Base-by-base conservation (phyloP, 257 asterid genomes). In the Przewalskia tangutica region DNA sequence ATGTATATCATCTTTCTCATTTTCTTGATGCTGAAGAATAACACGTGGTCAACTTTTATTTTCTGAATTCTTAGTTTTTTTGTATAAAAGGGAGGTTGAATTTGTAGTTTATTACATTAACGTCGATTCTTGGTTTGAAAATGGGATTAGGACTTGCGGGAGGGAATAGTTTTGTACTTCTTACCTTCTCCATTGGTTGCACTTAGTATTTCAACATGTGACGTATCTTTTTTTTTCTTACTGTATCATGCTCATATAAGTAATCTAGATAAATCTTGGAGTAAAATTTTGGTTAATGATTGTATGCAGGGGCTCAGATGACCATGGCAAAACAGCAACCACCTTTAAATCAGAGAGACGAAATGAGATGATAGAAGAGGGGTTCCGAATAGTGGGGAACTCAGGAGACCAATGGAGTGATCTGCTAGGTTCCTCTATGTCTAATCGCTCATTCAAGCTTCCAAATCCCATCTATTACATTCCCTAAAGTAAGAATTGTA, bases 371-470 rank as follows among this genome's bases (percentile, higher is more conserved):
- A 86, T 86, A 32, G 87, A 86, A 67, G 88, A 90, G 51, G 98
- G 98, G n/a, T 92, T 90, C 55, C 82, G 90, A 16, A 89, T 94
- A 44, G 56, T 82, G 58, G 97, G 97, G 3, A 94, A 91, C 77
- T 90, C 91, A 0, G 97, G 98, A 48, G 98, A 94, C 66, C 98
- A 94, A 40, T 94, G 98, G 98, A 94, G 97, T 80, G 98, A 94
- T 86, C 85, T 92, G 66, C 62, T 89, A 62, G 97, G 96, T 38
- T 88, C 95, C 10, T 87, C 91, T 8, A 63, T 68, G 58, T 81
- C 97, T 0, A 65, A 8, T 7, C 93, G 98, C 40, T 90, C 97
- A 0, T 94, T 94, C 85, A 92, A 94, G 89, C 89, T 92, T 79
- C 97, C 97, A 8, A 94, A 94, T 86, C 97, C 98, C 58, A 92